phyloP scores from a whole-genome alignment of 2,329 filamentous ascomycete genomes.

The Phyllosticta citrichinensis region DNA sequence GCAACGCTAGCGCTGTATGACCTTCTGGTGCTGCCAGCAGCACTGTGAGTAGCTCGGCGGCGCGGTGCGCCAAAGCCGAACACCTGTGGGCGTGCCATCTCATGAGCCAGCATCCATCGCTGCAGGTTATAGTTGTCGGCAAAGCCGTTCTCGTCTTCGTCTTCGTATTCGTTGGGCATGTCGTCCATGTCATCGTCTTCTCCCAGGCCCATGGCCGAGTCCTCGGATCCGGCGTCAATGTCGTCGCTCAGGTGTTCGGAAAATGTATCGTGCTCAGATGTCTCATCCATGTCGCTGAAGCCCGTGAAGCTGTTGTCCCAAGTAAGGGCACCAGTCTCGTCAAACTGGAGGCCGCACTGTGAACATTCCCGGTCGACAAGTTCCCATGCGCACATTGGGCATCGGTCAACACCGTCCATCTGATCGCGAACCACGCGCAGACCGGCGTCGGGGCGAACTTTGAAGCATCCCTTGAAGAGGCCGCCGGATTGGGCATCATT shows the following conservation, averaged over 20 bases:
- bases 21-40: conserved; percentile 27
- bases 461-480: conserved; percentile 54
- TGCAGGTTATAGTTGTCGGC: conserved; percentile 6
- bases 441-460: conserved; percentile 18
- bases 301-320: conserved; percentile 22
- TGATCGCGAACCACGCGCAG: conserved; percentile 18
- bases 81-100: conserved; percentile 21
- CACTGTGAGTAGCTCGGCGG: conserved; percentile 31
- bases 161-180: conserved; percentile 22
- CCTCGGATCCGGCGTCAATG: conserved; percentile 23
- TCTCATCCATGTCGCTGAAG: conserved; percentile 37
- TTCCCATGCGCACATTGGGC: conserved; percentile 53
- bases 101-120: conserved; percentile 17
- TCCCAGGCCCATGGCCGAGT: not conserved
- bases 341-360: conserved; percentile 43
- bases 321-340: conserved; percentile 34
- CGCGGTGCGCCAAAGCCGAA: conserved; percentile 16
- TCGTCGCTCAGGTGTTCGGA: conserved; percentile 33
- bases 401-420: conserved; percentile 52
- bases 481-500: conserved; percentile 41
- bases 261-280: conserved; percentile 23
- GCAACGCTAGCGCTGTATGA: conserved; percentile 32
- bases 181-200: conserved; percentile 21
- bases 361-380: conserved; percentile 50
- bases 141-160: conserved; percentile 13